Evolutionary conservation across 345 rosid genomes (phyloP).

Genomic region (Salix suchowensis): DNA sequence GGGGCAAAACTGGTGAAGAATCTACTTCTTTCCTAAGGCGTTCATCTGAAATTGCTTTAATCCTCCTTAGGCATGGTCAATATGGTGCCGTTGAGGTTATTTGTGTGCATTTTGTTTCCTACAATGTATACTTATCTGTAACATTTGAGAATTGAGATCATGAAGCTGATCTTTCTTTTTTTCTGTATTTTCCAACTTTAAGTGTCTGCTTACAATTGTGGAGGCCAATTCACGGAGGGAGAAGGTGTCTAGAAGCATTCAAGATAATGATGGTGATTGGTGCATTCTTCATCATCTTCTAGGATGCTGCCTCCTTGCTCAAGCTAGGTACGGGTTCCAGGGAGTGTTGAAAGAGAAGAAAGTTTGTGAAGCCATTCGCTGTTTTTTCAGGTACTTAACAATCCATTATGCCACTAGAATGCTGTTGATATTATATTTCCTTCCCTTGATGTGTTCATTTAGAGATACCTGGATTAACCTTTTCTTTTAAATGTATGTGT

Average conservation of each 20-base stretch:
- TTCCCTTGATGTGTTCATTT: neutral
- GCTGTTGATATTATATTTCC: neutral
- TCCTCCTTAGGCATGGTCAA: slow-evolving; percentile 77
- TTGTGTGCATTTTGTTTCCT: neutral
- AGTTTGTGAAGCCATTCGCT: slow-evolving; percentile 70
- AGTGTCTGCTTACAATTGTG: slow-evolving; percentile 62
- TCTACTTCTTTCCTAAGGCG: slow-evolving; percentile 64
- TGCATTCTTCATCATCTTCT: slow-evolving; percentile 82
- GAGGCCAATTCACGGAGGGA: slow-evolving; percentile 68
- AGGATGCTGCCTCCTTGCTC: slow-evolving; percentile 87
- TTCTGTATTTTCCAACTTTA: slow-evolving; percentile 1
- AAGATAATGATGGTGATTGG: slow-evolving; percentile 73
- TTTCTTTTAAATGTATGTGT: too few relatives aligned
- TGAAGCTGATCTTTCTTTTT: slow-evolving; percentile 20
- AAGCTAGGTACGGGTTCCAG: slow-evolving; percentile 57
- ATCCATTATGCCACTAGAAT: neutral
- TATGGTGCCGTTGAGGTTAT: slow-evolving; percentile 83
- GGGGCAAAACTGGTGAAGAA: slow-evolving; percentile 61
- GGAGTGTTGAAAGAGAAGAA: slow-evolving; percentile 63
- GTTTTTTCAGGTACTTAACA: slow-evolving; percentile 72
- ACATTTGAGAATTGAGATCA: neutral
- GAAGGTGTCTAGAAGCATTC: slow-evolving; percentile 61
- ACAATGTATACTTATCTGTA: neutral
- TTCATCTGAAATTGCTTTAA: slow-evolving; percentile 63
- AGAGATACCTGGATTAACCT: neutral